phyloP scores from a whole-genome alignment of 78 protist species.

The Dictyostelium intermedium region DNA sequence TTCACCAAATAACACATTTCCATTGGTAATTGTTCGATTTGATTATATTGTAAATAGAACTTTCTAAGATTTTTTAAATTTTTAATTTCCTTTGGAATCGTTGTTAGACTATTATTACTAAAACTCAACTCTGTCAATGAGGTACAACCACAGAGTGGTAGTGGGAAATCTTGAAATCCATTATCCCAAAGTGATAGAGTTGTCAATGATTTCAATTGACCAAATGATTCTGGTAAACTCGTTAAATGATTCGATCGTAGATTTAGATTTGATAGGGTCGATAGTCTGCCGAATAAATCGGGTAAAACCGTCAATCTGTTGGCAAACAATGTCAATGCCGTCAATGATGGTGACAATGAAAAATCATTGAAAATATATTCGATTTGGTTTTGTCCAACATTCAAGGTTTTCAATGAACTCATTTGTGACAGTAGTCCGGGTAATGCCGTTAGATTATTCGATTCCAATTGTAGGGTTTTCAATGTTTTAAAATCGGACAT shows the following conservation, averaged over 20 bases:
- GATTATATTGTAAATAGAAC: constrained; percentile 61
- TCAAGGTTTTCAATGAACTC: constrained; percentile 9
- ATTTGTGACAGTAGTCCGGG: constrained; percentile 28
- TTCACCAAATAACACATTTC: constrained; percentile 32
- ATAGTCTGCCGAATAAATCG: constrained; percentile 20
- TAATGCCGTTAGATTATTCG: constrained; percentile 25
- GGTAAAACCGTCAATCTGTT: constrained; percentile 21
- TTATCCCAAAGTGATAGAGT: constrained; percentile 51
- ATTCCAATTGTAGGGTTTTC: constrained; percentile 7
- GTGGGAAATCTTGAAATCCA: constrained; percentile 35
- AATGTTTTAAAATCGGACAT: neutral
- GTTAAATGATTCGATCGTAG: constrained; percentile 14
- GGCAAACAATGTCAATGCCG: constrained; percentile 16
- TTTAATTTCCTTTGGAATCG: constrained; percentile 11
- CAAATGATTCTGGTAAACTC: constrained; percentile 17
- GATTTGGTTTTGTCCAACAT: constrained; percentile 48
- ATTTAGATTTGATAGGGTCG: constrained; percentile 9
- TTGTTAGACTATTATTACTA: constrained; percentile 6
- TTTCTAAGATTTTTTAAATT: neutral
- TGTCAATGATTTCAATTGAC: neutral
- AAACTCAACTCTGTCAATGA: constrained; percentile 36
- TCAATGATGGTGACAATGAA: constrained; percentile 22
- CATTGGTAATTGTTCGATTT: constrained; percentile 38
- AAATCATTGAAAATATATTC: constrained; percentile 65
- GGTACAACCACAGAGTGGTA: neutral